Conservation (phyloP, 202 grass and related monocot genomes). For the Cymbopogon flexuosus region DNA sequence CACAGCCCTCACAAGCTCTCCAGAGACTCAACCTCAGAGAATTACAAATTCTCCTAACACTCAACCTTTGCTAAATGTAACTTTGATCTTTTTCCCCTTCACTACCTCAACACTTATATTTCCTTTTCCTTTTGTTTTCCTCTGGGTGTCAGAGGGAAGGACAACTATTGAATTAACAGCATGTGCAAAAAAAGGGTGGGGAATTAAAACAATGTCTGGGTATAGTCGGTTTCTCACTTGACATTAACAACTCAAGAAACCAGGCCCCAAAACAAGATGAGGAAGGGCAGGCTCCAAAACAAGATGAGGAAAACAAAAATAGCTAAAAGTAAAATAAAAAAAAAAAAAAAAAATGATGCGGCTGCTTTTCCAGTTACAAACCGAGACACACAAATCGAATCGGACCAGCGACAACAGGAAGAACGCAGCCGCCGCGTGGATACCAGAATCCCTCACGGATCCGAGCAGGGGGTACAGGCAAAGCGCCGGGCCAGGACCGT, state of each 20-base stretch:
- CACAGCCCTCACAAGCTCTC: not conserved
- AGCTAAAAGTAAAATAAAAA: not conserved
- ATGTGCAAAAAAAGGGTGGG: not conserved
- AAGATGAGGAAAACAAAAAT: not conserved
- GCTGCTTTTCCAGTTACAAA: not conserved
- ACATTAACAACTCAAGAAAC: constrained; percentile 12
- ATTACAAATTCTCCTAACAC: not conserved
- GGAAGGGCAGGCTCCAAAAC: not conserved
- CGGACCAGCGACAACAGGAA: not conserved
- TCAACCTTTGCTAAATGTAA: constrained; percentile 7
- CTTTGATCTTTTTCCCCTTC: not conserved
- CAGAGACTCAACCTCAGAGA: constrained; percentile 9
- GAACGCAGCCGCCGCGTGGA: not conserved
- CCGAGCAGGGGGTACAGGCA: not conserved
- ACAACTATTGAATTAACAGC: constrained; percentile 15
- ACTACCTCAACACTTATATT: not conserved
- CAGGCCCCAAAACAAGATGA: constrained; percentile 4
- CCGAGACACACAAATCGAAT: not conserved
- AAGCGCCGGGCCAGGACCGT: not conserved
- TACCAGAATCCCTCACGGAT: not conserved
- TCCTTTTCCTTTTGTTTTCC: not conserved
- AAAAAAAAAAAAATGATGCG: not conserved
- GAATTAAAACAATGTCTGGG: not conserved
- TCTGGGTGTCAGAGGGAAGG: not conserved
- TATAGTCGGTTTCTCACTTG: constrained; percentile 15